A percentile compares a stretch with the other conserved stretches of the same genome.
Conservation (phyloP, 2,329 filamentous ascomycete species). For the Coleophoma cylindrospora region DNA sequence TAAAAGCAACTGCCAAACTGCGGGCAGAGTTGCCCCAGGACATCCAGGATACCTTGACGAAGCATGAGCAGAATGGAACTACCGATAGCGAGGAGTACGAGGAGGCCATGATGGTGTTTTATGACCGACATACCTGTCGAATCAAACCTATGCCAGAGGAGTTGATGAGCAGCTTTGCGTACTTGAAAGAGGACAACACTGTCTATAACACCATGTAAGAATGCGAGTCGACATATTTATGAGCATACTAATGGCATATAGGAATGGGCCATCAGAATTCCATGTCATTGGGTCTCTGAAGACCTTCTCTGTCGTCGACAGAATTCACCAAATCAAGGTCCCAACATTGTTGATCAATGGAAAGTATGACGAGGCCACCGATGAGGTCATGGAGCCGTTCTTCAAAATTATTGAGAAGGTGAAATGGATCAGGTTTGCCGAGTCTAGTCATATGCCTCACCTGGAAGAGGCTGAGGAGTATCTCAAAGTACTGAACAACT, state of each 20-base stretch:
- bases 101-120: constrained; percentile 11
- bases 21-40: constrained; percentile 15
- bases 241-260: constrained; percentile 7
- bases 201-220: constrained; percentile 22
- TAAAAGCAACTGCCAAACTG: constrained; percentile 16
- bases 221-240: not conserved
- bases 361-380: constrained; percentile 28
- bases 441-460: constrained; percentile 24
- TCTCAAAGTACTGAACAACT: constrained; percentile 27
- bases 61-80: constrained; percentile 12
- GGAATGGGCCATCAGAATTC: constrained; percentile 33
- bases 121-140: constrained; percentile 12
- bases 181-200: constrained; percentile 19
- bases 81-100: constrained; percentile 13
- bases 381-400: constrained; percentile 29
- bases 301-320: constrained; percentile 29
- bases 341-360: constrained; percentile 37
- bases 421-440: constrained; percentile 31
- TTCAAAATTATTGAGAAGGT: constrained; percentile 31
- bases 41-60: constrained; percentile 13
- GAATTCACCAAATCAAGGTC: constrained; percentile 31
- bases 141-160: constrained; percentile 11
- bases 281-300: constrained; percentile 33
- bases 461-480: constrained; percentile 33
- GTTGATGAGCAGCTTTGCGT: constrained; percentile 11